Conservation (phyloP, 306 rosid genomes). For the Macrotyloma uniflorum region DNA sequence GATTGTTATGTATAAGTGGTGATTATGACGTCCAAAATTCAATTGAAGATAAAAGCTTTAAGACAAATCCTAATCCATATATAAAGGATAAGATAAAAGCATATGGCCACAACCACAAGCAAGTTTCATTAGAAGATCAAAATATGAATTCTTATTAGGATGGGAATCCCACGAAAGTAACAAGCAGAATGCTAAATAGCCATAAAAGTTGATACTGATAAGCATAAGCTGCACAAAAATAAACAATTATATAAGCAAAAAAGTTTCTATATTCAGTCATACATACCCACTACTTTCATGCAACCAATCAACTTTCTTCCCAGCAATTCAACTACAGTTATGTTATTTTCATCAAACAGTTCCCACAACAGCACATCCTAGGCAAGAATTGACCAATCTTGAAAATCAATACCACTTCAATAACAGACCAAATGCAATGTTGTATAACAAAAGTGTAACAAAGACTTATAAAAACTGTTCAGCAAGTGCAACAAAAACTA, state of each 20-base stretch:
- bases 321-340: neutral
- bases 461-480: constrained; percentile 49
- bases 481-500: constrained; percentile 43
- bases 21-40: constrained; percentile 32
- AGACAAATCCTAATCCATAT: constrained; percentile 45
- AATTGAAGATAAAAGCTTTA: constrained; percentile 28
- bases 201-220: constrained; percentile 31
- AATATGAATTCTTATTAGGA: constrained; percentile 43
- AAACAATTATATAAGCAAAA: neutral
- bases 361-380: constrained; percentile 14
- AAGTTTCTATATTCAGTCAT: constrained; percentile 36
- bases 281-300: constrained; percentile 11
- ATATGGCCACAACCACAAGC: constrained; percentile 42
- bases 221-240: constrained; percentile 22
- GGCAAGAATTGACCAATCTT: constrained; percentile 37
- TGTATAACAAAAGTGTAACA: constrained; percentile 45
- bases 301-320: constrained; percentile 26
- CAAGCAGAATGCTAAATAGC: constrained; percentile 34
- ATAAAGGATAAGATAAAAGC: constrained; percentile 40
- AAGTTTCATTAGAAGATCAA: constrained; percentile 42
- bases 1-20: neutral
- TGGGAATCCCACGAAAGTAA: constrained; percentile 45
- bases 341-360: constrained; percentile 34
- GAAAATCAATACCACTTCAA: constrained; percentile 23
- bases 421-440: constrained; percentile 31